phyloP scores from a whole-genome alignment of 2,329 filamentous ascomycete species.

The Bipolaris cookei region DNA sequence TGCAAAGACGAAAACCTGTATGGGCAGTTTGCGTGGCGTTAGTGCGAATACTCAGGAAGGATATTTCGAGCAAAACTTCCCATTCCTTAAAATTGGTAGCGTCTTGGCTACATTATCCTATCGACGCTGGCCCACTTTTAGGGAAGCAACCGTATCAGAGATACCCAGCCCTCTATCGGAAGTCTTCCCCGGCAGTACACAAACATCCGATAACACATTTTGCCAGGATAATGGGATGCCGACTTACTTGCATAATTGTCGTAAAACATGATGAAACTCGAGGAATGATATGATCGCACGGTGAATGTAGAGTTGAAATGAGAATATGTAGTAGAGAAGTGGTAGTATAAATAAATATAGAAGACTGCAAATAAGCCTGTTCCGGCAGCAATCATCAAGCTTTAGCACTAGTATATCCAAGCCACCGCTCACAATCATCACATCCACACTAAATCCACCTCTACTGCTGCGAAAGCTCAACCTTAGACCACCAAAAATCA shows the following conservation, averaged over 20 bases:
- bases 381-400: no score
- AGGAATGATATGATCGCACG: no score
- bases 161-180: not conserved
- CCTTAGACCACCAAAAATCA: slow-evolving; percentile 67
- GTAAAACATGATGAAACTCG: no score
- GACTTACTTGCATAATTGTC: not conserved
- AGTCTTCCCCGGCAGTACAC: not conserved
- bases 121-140: not conserved
- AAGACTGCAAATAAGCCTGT: no score
- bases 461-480: slow-evolving; percentile 38
- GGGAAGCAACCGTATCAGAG: not conserved
- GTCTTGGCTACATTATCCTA: not conserved
- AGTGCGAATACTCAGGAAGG: not conserved
- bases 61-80: not conserved
- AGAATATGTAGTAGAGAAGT: no score
- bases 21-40: not conserved
- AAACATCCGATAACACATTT: not conserved
- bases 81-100: not conserved
- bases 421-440: no score
- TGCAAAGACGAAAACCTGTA: not conserved
- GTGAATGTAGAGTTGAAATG: no score
- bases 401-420: no score
- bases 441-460: no score
- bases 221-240: not conserved
- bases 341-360: no score